Evolutionary conservation across 1,139 yeast species (phyloP), one percentile per base, ranked within the genome.

Genomic region (Pichia sorboxylosa): DNA sequence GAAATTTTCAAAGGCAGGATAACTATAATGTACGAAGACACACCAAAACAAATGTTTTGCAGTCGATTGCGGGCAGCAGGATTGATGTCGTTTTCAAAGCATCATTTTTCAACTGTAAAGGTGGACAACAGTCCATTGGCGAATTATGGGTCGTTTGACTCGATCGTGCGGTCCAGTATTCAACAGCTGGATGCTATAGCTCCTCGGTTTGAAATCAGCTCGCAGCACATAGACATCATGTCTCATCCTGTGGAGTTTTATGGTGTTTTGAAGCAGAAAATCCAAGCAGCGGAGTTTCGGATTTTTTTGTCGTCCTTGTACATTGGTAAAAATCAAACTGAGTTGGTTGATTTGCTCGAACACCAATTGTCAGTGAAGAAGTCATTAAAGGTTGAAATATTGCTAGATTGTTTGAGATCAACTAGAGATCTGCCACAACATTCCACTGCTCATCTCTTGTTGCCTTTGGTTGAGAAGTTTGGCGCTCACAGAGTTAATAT

Each of bases 321-420:
- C 51, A 66, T 90, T 33, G 99, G 99, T 3, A 80, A 77, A 45
- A 54, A 73, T 3, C 94, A 90, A 52, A 60, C 68, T 31, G 97
- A 87, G 41, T 64, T 90, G 21, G 60, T 81, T 14, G 63, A 64
- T n/a, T 67, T 76, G 41, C 41, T 83, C 4, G 64, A 66, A 13
- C 52, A 57, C 4, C 90, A 95, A 0, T 57, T 90, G 44, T 47
- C 53, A 3, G 51, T 53, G 2, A 83, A 81, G 42, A 69, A 73
- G 2, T 58, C 72, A 18, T 62, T 90, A 37, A 66, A 69, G 42
- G 81, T 92, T 2, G 71, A 69, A 39, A 74, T 92, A 21, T 62
- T 90, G 34, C 68, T 90, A 5, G 99, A 90, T 57, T 94, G 90
- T 8, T 64, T 90, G 33, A 59, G 99, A 44, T 96, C 96, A 0